phyloP scores from a whole-genome alignment of 352 stramenopile species.

The Pythium dissimile region DNA sequence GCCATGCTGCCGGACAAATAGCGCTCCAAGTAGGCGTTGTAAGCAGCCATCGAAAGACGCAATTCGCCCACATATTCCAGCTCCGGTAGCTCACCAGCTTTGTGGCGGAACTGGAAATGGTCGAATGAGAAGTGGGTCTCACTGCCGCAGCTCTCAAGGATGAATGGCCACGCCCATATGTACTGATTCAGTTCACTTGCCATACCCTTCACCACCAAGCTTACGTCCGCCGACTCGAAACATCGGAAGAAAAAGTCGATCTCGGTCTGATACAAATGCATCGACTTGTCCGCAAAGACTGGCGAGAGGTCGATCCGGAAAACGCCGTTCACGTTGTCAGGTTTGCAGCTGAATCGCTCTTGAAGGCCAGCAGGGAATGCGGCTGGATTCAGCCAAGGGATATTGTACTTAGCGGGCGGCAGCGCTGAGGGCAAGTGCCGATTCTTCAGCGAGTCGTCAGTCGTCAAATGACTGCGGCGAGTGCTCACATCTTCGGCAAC shows the following conservation, averaged over 20 bases:
- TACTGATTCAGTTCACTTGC: slow-evolving; percentile 77
- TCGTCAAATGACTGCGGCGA: not conserved
- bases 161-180: slow-evolving; percentile 79
- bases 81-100: slow-evolving; percentile 40
- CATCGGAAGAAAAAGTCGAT: slow-evolving; percentile 39
- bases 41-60: slow-evolving; percentile 65
- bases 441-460: not conserved
- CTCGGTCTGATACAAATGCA: slow-evolving; percentile 28
- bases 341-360: slow-evolving; percentile 27
- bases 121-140: slow-evolving; percentile 73
- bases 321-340: slow-evolving; percentile 28
- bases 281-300: slow-evolving; percentile 24
- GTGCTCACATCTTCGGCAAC: not conserved
- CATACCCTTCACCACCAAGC: slow-evolving; percentile 77
- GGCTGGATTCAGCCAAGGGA: slow-evolving; percentile 25
- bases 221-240: slow-evolving; percentile 77
- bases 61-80: slow-evolving; percentile 70
- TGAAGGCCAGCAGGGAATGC: slow-evolving; percentile 16
- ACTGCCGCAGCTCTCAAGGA: slow-evolving; percentile 70
- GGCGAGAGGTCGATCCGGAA: slow-evolving; percentile 34
- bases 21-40: slow-evolving; percentile 74
- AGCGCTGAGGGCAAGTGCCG: not conserved
- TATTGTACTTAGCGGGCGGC: slow-evolving; percentile 22
- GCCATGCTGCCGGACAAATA: slow-evolving; percentile 51
- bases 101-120: slow-evolving; percentile 69